Evolutionary conservation across 768 basidiomycete genomes (phyloP).

Genomic region (Suillus bovinus): DNA sequence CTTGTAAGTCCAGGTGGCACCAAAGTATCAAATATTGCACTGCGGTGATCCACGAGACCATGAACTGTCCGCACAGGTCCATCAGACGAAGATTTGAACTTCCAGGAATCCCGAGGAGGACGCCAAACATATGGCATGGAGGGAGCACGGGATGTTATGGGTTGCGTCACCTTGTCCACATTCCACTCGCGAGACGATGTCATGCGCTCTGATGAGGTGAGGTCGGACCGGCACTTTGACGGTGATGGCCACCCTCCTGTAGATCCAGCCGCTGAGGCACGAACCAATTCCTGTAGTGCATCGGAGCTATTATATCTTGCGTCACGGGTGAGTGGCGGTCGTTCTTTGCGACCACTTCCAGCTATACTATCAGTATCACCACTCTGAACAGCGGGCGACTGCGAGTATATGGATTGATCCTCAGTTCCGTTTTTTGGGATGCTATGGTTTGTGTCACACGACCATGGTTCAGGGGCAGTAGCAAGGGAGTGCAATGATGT

Average conservation of each 20-base stretch:
- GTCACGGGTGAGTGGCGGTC: constrained; percentile 9
- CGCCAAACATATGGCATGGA: constrained; percentile 18
- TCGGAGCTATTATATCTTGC: constrained; percentile 15
- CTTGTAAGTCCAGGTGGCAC: constrained; percentile 23
- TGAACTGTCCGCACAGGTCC: constrained; percentile 9
- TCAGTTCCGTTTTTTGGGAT: constrained; percentile 7
- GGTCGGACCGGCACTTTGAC: constrained; percentile 4
- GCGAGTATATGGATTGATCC: constrained; percentile 17
- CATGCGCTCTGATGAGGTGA: constrained; percentile 9
- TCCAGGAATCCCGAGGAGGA: constrained; percentile 24
- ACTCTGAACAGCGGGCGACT: constrained; percentile 22
- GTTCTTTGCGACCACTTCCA: constrained; percentile 10
- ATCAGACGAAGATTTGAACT: constrained; percentile 10
- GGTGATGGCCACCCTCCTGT: constrained; percentile 16
- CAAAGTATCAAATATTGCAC: constrained; percentile 6
- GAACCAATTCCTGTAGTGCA: constrained; percentile 9
- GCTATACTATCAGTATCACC: constrained; percentile 2
- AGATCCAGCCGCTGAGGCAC: constrained; percentile 12
- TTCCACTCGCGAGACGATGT: constrained; percentile 15
- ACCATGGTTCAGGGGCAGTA: constrained; percentile 15
- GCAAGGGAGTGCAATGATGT: constrained; percentile 15
- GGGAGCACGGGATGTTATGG: constrained; percentile 16
- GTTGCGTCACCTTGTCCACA: constrained; percentile 20
- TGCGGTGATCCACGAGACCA: constrained; percentile 2
- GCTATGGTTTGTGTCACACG: constrained; percentile 15